Base-by-base conservation (phyloP, 768 basidiomycete species). In the Tylopilus cervinicoccineus region DNA sequence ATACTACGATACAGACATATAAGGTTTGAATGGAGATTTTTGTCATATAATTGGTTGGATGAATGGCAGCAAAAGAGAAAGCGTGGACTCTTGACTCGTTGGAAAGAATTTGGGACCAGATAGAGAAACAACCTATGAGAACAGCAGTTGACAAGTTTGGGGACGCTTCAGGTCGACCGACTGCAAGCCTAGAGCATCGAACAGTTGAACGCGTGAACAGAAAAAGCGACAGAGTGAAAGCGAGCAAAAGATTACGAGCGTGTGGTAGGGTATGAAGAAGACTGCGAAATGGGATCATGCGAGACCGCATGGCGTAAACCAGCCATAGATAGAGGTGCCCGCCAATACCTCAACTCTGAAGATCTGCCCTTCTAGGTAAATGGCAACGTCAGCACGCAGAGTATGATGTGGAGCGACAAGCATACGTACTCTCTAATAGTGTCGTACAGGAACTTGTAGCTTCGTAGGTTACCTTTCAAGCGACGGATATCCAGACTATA, bases 371-470 rank as follows among this genome's bases (percentile, higher is more conserved):
- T 58, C 69, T 70, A 44, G 47, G 36, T 38, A 59, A 59, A 53
- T 9, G 41, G 23, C 10, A 51, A 28, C 31, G 29, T 57, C 27
- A 63, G 47, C 22, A 40, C 2, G 31, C 44, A 53, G 23, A 43
- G 37, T 34, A 55, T 3, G 27, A 54, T 13, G 20, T 33, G 14
- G n/a, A 62, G 26, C 13, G 38, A 48, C 47, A 56, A 46, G 33
- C 17, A 9, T 20, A 81, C 90, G 60, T 66, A 93, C 90, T 87
- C 80, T 79, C 89, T 79, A 65, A 93, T 73, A 50, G 80, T 83
- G 73, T 93, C 90, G 64, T 93, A 92, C 68, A 93, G 72, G 69
- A 88, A 93, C 70, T 92, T 91, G 72, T 92, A 97, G 68, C 89
- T 91, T 71, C 89, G 80, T 64, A 95, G 72, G 64, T 90, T 89